Evolutionary conservation across 106 monocot genomes (phyloP).

Genomic region (Amphibolis antarctica): DNA sequence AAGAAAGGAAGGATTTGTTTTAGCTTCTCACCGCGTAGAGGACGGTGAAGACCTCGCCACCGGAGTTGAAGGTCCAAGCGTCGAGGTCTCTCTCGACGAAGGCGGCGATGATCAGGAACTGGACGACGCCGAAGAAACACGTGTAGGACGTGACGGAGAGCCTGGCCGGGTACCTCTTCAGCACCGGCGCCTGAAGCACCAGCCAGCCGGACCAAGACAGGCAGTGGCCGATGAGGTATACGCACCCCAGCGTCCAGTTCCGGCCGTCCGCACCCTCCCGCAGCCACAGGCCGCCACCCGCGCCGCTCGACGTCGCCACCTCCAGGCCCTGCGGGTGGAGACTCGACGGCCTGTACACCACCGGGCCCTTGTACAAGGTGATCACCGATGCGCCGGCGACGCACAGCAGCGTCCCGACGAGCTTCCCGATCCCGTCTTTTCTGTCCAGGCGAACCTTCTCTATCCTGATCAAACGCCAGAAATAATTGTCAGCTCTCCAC

Average conservation of each 20-base stretch:
- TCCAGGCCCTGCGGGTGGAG: neutral
- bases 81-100: conserved; percentile 65
- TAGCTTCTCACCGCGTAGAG: conserved; percentile 56
- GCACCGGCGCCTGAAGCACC: conserved; percentile 78
- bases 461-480: conserved; percentile 49
- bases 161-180: conserved; percentile 95
- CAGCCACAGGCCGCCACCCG: conserved; percentile 3
- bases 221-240: conserved; percentile 86
- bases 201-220: conserved; percentile 96
- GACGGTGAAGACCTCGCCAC: conserved; percentile 79
- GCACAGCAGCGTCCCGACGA: conserved; percentile 58
- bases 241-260: conserved; percentile 84
- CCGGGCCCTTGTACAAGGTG: conserved; percentile 85
- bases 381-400: conserved; percentile 79
- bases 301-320: neutral
- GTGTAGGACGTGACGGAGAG: conserved; percentile 93
- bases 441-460: conserved; percentile 71
- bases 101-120: conserved; percentile 77
- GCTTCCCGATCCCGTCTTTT: conserved; percentile 71
- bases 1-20: neutral
- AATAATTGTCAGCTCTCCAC: no score
- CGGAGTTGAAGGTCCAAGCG: conserved; percentile 68
- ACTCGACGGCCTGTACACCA: conserved; percentile 44
- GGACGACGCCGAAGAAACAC: conserved; percentile 93
- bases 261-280: conserved; percentile 26